Conservation (phyloP, 2,329 filamentous ascomycete species). For the Cercospora sp. region DNA sequence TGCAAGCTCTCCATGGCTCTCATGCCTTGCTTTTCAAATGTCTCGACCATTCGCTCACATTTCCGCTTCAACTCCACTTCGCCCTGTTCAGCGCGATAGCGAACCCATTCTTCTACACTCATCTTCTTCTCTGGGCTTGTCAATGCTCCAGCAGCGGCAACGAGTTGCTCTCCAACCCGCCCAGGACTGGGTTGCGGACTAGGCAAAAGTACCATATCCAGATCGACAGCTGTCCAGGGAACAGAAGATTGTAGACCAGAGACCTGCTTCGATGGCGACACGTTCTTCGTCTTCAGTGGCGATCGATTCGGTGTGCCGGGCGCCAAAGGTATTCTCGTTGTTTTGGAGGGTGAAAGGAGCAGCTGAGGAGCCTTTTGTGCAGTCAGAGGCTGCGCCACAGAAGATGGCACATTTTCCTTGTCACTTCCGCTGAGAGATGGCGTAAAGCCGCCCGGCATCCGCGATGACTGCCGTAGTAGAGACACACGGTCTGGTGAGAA, state of each 20-base stretch:
- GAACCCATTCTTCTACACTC: constrained; percentile 93
- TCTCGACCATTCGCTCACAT: constrained; percentile 78
- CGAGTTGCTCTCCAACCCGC: constrained; percentile 30
- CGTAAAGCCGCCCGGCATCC: constrained; percentile 23
- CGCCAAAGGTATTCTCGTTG: constrained; percentile 46
- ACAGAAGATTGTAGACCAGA: constrained; percentile 54
- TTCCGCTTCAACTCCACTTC: constrained; percentile 77
- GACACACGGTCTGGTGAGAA: constrained; percentile 17
- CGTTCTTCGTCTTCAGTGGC: constrained; percentile 22
- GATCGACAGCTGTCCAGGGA: constrained; percentile 72
- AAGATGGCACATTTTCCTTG: constrained; percentile 42
- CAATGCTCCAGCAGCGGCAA: constrained; percentile 59
- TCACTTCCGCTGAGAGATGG: constrained; percentile 41
- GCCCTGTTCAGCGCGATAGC: constrained; percentile 74
- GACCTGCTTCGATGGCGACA: constrained; percentile 48
- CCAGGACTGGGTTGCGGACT: constrained; percentile 41
- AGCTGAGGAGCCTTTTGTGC: constrained; percentile 35
- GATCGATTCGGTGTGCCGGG: constrained; percentile 43
- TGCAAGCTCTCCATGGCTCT: constrained; percentile 77
- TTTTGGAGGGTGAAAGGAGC: constrained; percentile 37
- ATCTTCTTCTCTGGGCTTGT: constrained; percentile 79
- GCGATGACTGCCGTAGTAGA: constrained; percentile 11
- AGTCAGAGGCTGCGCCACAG: constrained; percentile 33
- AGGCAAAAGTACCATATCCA: constrained; percentile 67
- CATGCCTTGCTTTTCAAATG: constrained; percentile 80